Conservation (phyloP, 768 basidiomycete species). For the Termitomyces bulborhizus region DNA sequence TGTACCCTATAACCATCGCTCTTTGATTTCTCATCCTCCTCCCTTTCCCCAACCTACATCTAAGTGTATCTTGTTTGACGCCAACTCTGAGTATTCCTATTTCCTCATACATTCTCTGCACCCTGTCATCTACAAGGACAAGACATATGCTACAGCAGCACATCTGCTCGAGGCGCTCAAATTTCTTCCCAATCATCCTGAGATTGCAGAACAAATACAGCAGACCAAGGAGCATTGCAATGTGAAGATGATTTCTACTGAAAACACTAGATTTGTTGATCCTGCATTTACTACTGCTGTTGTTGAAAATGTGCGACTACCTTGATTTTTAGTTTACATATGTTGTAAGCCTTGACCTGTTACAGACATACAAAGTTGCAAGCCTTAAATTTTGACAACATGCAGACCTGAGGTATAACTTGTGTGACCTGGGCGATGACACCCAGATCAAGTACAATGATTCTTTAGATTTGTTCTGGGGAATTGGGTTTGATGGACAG, state of each 20-base stretch:
- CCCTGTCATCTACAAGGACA: constrained; percentile 48
- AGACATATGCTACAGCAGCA: constrained; percentile 59
- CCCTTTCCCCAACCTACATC: background rate
- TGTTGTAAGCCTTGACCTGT: background rate
- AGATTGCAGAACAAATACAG: constrained; percentile 52
- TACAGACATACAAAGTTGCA: constrained; percentile 65
- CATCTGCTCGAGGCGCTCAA: constrained; percentile 80
- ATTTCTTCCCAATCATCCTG: constrained; percentile 38
- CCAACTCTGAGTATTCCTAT: constrained; percentile 31
- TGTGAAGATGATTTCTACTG: constrained; percentile 29
- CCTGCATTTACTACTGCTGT: background rate
- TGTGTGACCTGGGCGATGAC: constrained; percentile 44
- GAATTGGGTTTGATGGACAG: constrained; percentile 38
- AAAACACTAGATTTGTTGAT: constrained; percentile 31
- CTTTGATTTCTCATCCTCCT: background rate
- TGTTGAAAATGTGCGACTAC: constrained; percentile 1
- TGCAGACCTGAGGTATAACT: constrained; percentile 39
- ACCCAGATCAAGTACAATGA: constrained; percentile 49
- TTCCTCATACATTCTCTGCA: constrained; percentile 67
- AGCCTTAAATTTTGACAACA: constrained; percentile 71
- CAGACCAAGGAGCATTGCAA: constrained; percentile 24
- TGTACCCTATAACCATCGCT: background rate
- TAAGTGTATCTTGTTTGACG: too few species aligned
- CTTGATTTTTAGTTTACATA: background rate
- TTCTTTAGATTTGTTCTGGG: constrained; percentile 56